Evolutionary conservation across 169 alveolate genomes (phyloP), one percentile per base, ranked within the genome.

Genomic region (Miamiensis avidus): DNA sequence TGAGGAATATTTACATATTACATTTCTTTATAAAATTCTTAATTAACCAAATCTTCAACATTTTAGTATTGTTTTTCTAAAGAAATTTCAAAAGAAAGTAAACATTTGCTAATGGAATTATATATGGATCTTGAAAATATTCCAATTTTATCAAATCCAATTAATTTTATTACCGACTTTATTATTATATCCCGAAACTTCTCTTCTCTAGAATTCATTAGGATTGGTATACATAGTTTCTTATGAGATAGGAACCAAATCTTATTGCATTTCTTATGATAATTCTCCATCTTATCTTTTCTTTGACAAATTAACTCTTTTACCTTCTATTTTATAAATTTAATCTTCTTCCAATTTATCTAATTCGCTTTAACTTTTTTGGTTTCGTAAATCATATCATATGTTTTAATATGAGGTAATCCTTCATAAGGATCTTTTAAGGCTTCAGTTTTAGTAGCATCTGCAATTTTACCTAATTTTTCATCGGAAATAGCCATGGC

Each of bases 401-500:
- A 30, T 29, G 77, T 79, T 79, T 29, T 79, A 34, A 79, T 34
- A 0, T 31, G 84, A 28, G 34, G 30, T 1, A 79, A n/a, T 29
- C 16, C 20, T 26, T 25, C 15, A 34, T 32, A 34, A 29, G 64
- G 74, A 31, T 29, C 1, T 28, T 28, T 79, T 31, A 34, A 29
- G 0, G 31, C 74, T 49, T 34, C 76, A 34, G 65, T 31, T 79
- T 79, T 74, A 49, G 64, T 79, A 49, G 34, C 84, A 0, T 79
- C 34, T 49, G 84, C 34, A 65, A 79, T 69, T 72, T 79, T 79
- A 29, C 75, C 84, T 0, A 76, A 69, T 49, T 79, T 79, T 79
- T 79, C 84, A 79, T 79, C 84, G 0, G 84, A 79, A 29, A 79
- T 49, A 33, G 84, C 84, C 34, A 49, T 33, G 29, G 76, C 84